Base-by-base conservation (phyloP, 2,329 filamentous ascomycete genomes). In the Aspergillus sp. region DNA sequence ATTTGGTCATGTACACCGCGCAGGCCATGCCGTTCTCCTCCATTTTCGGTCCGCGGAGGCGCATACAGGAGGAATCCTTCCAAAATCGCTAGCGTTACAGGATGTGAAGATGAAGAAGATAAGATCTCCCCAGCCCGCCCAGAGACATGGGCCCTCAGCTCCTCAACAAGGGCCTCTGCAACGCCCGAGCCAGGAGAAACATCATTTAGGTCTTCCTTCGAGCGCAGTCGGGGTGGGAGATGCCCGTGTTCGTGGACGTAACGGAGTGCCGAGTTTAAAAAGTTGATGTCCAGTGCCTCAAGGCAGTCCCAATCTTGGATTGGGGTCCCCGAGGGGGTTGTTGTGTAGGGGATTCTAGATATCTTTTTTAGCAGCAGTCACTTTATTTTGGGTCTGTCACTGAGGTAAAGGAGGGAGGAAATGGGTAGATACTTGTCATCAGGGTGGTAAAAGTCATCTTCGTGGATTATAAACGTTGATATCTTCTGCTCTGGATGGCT, bases 371-470 rank as follows among this genome's bases (percentile, higher is more conserved):
- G 41, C 49, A 25, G 17, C 14, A 27, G 47, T 6, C 27, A 49
- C 39, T 52, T 19, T 40, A 53, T 44, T 27, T 39, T 25, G 27
- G 33, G n/a, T 14, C 46, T 12, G 5, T 15, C 23, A 6, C n/a
- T 12, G 27, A n/a, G 21, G 23, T n/a, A 2, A 12, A 11, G 14
- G 25, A 6, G 35, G 37, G 33, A 21, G 23, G 15, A 21, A 21
- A 21, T 21, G 19, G 15, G 3, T 19, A 75, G 82, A 69, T 68
- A 90, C 83, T 91, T 83, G 31, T 83, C 77, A 71, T 98, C 93
- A 1, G 90, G 81, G 63, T 86, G 87, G 78, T 96, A 99, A 73
- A 98, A 99, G 75, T 99, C 95, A 78, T 99, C 95, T 73, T 96
- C 87, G 73, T 99, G 95, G 21, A 99, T 82, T 68, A 98, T 90